These are phyloP conservation scores for Suillus fuscotomentosus DNA, from an alignment of 768 basidiomycete genomes.

Conservation along the genomic window DNA sequence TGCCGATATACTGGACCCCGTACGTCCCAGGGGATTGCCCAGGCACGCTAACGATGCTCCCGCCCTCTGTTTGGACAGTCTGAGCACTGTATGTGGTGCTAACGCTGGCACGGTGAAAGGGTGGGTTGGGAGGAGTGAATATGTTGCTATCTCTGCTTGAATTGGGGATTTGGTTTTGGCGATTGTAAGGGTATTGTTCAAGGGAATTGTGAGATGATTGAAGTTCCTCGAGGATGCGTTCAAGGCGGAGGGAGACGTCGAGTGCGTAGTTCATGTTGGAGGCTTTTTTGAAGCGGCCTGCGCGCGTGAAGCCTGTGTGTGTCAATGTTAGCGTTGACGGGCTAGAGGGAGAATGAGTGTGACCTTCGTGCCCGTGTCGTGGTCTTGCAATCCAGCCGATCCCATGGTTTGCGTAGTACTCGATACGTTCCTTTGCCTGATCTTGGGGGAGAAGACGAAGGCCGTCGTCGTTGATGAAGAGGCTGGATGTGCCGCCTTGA, in stretches of 20 bases:
- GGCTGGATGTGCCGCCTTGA: slow-evolving; percentile 59
- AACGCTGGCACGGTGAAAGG: slow-evolving; percentile 14
- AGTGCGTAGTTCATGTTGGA: slow-evolving; percentile 88
- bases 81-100: slow-evolving; percentile 22
- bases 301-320: slow-evolving; percentile 38
- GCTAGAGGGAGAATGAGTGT: slow-evolving; percentile 24
- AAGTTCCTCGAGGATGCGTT: slow-evolving; percentile 28
- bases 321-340: slow-evolving; percentile 43
- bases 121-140: background rate
- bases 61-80: slow-evolving; percentile 9
- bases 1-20: slow-evolving; percentile 67
- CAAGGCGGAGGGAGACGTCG: slow-evolving; percentile 38
- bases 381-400: slow-evolving; percentile 64
- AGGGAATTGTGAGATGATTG: slow-evolving; percentile 18
- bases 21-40: slow-evolving; percentile 42
- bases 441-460: slow-evolving; percentile 47
- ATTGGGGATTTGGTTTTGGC: slow-evolving; percentile 5
- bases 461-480: slow-evolving; percentile 64
- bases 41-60: background rate
- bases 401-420: slow-evolving; percentile 55
- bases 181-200: background rate
- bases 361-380: slow-evolving; percentile 51
- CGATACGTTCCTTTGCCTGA: slow-evolving; percentile 46
- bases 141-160: background rate
- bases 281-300: slow-evolving; percentile 92